A percentile compares a stretch with the other conserved stretches of the same genome.
phyloP scores from a whole-genome alignment of 164 flowering plant genomes.

The Chimonanthus salicifolius region DNA sequence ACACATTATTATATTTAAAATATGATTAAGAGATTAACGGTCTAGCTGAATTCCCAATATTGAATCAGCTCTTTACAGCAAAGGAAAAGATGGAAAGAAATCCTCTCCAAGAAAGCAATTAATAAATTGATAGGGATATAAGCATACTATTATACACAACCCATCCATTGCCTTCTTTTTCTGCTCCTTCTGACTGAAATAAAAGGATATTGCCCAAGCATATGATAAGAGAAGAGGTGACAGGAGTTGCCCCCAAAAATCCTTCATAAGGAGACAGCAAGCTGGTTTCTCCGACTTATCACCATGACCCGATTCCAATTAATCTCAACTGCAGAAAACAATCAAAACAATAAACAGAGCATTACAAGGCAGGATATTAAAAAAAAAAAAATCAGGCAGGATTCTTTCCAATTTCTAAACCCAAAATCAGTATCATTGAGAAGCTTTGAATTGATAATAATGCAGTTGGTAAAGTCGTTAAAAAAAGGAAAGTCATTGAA shows the following conservation, averaged over 20 bases:
- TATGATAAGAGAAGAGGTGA: neutral
- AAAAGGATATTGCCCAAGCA: neutral
- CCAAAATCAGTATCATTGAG: neutral
- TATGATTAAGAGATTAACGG: neutral
- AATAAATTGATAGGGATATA: neutral
- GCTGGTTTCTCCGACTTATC: neutral
- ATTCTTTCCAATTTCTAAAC: too few species aligned
- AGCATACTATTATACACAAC: neutral
- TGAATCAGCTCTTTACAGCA: neutral
- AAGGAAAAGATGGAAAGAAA: neutral
- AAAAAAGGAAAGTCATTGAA: neutral
- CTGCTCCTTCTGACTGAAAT: neutral
- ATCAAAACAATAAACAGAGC: neutral
- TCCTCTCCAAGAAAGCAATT: neutral
- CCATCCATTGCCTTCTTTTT: neutral
- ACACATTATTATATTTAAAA: neutral
- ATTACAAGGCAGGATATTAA: neutral
- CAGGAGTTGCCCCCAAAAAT: neutral
- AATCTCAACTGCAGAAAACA: conserved; percentile 19
- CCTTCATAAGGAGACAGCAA: neutral
- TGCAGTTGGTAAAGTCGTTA: neutral
- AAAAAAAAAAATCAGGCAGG: too few species aligned
- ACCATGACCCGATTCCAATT: conserved; percentile 23
- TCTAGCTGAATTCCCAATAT: neutral
- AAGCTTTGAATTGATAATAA: neutral